Percentiles rank a stretch among this genome's conserved stretches.
Evolutionary conservation across 164 flowering plant genomes (phyloP).

Genomic region (Annona cherimola): DNA sequence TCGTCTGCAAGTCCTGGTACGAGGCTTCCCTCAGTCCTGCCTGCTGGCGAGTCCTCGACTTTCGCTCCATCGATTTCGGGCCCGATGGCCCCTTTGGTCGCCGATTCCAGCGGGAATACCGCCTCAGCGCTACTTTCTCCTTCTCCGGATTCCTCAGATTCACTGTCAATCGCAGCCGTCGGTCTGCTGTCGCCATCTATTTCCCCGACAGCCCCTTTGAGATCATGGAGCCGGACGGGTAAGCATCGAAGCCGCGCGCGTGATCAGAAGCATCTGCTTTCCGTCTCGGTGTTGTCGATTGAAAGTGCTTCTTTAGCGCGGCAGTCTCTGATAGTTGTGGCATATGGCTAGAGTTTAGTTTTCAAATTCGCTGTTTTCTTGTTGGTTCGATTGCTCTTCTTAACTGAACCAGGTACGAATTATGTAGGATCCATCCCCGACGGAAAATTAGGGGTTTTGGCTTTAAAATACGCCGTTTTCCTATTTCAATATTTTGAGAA

Average conservation of each 20-base stretch:
- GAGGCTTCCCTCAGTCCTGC: not conserved
- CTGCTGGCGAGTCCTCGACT: not conserved
- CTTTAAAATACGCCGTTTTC: too few species aligned
- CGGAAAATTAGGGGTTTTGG: too few species aligned
- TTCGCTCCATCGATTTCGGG: not conserved
- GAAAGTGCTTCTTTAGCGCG: too few species aligned
- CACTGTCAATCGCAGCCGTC: not conserved
- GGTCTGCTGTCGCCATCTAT: not conserved
- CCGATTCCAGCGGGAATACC: not conserved
- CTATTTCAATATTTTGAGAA: too few species aligned
- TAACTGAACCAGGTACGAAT: too few species aligned
- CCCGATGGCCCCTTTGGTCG: not conserved
- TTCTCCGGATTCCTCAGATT: not conserved
- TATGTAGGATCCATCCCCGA: too few species aligned
- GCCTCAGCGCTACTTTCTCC: not conserved
- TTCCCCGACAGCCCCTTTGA: not conserved
- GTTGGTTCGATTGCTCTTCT: too few species aligned
- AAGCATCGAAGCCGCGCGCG: not conserved
- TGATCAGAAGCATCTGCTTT: not conserved
- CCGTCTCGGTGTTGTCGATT: too few species aligned
- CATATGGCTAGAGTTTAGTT: too few species aligned
- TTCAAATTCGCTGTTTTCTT: too few species aligned
- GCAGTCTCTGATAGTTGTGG: too few species aligned
- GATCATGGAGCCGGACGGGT: not conserved
- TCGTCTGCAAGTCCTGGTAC: slow-evolving; percentile 1